Conservation (phyloP, 257 asterid genomes). For the Echium plantagineum region DNA sequence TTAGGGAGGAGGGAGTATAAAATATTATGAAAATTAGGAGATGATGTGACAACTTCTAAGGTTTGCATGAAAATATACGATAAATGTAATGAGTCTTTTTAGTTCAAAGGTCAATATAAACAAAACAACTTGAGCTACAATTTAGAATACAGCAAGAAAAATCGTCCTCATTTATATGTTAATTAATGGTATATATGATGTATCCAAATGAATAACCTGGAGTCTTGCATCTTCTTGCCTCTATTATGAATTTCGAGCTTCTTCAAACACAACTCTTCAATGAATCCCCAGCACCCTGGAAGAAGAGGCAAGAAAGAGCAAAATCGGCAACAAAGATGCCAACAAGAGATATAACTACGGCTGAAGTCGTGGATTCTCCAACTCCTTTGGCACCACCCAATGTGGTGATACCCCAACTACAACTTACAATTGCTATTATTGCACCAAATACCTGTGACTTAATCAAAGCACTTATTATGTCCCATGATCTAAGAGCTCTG, state of each 20-base stretch:
- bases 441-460: constrained; percentile 78
- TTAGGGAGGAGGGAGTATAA: no score
- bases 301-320: constrained; percentile 67
- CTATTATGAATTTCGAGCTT: neutral
- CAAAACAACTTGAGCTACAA: no score
- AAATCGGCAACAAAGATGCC: constrained; percentile 86
- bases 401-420: constrained; percentile 97
- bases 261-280: constrained; percentile 24
- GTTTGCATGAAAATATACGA: no score
- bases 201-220: neutral
- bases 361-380: constrained; percentile 91
- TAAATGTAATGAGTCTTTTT: no score
- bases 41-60: no score
- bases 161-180: no score
- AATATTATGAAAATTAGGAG: no score
- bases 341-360: constrained; percentile 83
- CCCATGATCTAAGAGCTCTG: constrained; percentile 80
- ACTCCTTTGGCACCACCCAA: constrained; percentile 95
- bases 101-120: neutral
- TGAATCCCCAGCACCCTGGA: constrained; percentile 93
- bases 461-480: constrained; percentile 78
- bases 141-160: no score
- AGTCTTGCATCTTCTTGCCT: neutral
- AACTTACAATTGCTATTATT: constrained; percentile 79
- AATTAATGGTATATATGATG: no score